phyloP scores from a whole-genome alignment of 306 rosid species.

The Vigna radiata region DNA sequence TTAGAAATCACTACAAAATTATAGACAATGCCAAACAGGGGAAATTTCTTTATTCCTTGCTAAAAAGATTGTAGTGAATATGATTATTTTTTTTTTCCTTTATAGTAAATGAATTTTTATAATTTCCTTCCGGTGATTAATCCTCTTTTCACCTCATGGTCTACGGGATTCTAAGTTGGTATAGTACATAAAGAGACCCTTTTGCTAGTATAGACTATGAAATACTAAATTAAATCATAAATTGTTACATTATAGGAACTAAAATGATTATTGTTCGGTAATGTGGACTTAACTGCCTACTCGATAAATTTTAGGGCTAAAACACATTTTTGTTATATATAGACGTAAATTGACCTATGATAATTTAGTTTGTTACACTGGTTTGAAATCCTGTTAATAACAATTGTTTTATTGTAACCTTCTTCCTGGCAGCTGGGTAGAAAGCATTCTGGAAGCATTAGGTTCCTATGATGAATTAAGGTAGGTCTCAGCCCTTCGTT shows the following conservation, averaged over 20 bases:
- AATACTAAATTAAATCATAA: neutral
- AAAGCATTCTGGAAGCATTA: constrained; percentile 84
- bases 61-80: neutral
- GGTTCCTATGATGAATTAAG: constrained; percentile 54
- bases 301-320: neutral
- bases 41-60: neutral
- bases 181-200: neutral
- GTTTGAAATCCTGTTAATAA: constrained; percentile 13
- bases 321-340: neutral
- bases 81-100: neutral
- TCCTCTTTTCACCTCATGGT: neutral
- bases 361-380: neutral
- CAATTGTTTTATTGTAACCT: constrained; percentile 22
- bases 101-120: neutral
- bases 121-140: neutral
- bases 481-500: constrained; percentile 43
- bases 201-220: constrained; percentile 1
- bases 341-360: neutral
- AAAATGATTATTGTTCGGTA: neutral
- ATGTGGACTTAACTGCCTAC: neutral
- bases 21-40: neutral
- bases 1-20: neutral
- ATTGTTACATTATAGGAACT: neutral
- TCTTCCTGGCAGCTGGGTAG: constrained; percentile 81
- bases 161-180: neutral